Conservation (phyloP, 805 yeast species). For the Kodamaea leandrae region DNA sequence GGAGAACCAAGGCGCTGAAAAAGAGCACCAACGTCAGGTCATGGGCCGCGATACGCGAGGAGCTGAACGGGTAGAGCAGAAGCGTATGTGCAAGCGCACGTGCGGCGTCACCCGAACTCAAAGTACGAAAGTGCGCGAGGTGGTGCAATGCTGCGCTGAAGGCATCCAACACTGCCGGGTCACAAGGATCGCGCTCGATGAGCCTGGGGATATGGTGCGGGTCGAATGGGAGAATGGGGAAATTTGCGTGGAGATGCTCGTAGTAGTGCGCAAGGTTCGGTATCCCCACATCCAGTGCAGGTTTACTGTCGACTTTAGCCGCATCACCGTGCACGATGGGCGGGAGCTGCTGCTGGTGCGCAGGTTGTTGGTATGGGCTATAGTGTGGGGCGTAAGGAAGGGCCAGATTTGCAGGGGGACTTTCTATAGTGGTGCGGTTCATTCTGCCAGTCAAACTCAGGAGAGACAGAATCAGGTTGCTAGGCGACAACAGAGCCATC, state of each 20-base stretch:
- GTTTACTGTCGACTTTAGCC: neutral
- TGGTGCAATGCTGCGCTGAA: constrained; percentile 41
- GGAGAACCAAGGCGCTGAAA: constrained; percentile 29
- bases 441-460: constrained; percentile 33
- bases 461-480: constrained; percentile 32
- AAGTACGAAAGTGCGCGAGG: constrained; percentile 35
- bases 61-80: constrained; percentile 34
- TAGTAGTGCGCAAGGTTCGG: constrained; percentile 41
- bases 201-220: constrained; percentile 18
- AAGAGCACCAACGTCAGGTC: constrained; percentile 28
- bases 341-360: constrained; percentile 20
- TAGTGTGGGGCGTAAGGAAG: constrained; percentile 7
- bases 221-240: constrained; percentile 46
- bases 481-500: constrained; percentile 24
- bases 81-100: constrained; percentile 34
- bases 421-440: constrained; percentile 14
- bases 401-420: constrained; percentile 1
- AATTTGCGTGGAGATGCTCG: constrained; percentile 39
- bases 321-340: constrained; percentile 3
- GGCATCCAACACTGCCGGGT: constrained; percentile 32
- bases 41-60: constrained; percentile 16
- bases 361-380: constrained; percentile 16
- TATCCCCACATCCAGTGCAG: constrained; percentile 20
- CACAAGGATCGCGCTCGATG: constrained; percentile 10
- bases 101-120: constrained; percentile 32